A percentile compares a stretch with the other conserved stretches of the same genome.
phyloP scores from a whole-genome alignment of 116 monocot species.

The Trichopus zeylanicus region DNA sequence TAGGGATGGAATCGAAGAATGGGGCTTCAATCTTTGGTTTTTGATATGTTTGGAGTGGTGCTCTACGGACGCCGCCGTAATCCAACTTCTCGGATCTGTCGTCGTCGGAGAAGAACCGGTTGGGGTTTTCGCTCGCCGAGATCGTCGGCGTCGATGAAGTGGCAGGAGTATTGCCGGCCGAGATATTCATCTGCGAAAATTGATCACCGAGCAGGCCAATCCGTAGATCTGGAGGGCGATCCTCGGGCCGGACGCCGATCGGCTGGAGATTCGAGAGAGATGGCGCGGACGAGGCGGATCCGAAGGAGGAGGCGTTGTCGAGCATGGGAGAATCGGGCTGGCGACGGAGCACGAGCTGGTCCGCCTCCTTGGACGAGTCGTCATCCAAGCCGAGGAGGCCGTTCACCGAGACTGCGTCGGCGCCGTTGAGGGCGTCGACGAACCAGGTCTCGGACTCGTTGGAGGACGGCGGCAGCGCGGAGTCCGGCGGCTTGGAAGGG shows the following conservation, averaged over 20 bases:
- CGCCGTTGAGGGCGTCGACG: constrained; percentile 86
- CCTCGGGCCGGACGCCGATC: constrained; percentile 63
- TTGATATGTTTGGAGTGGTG: background rate
- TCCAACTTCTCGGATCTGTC: constrained; percentile 40
- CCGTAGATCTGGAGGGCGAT: constrained; percentile 27
- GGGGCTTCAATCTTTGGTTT: constrained; percentile 1
- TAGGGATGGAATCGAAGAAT: constrained; percentile 10
- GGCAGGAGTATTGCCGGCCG: background rate
- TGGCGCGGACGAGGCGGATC: constrained; percentile 54
- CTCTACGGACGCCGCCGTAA: constrained; percentile 14
- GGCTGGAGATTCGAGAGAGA: constrained; percentile 70
- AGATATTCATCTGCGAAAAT: constrained; percentile 43
- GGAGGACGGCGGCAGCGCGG: constrained; percentile 52
- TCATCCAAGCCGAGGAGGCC: constrained; percentile 74
- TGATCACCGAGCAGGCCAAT: constrained; percentile 48
- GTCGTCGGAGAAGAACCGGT: constrained; percentile 39
- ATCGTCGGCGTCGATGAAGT: constrained; percentile 13
- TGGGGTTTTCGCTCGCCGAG: constrained; percentile 43
- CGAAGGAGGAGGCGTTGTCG: constrained; percentile 70
- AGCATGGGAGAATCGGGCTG: constrained; percentile 81
- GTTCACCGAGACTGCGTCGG: constrained; percentile 57
- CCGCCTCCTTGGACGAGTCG: constrained; percentile 22
- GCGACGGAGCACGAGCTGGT: constrained; percentile 14
- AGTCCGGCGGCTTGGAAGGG: constrained; percentile 43
- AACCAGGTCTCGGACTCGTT: constrained; percentile 89